A percentile compares a stretch with the other conserved stretches of the same genome.
phyloP scores from a whole-genome alignment of 78 protist species.

The Tieghemostelium lacteum region DNA sequence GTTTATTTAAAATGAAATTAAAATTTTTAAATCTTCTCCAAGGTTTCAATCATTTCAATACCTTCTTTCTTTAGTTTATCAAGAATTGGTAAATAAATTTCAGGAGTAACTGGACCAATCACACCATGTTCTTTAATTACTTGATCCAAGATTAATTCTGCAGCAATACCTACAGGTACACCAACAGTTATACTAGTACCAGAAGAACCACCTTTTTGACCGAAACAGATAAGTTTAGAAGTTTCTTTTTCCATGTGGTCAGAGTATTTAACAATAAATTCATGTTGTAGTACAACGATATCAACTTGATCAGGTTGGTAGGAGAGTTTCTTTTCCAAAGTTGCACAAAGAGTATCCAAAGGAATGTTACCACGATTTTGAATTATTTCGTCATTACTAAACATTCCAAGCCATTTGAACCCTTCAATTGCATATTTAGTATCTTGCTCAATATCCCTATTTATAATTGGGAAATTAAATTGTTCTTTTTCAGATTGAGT shows the following conservation, averaged over 20 bases:
- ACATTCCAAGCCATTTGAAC: conserved; percentile 70
- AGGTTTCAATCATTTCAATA: conserved; percentile 75
- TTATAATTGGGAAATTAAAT: conserved; percentile 56
- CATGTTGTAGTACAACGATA: conserved; percentile 68
- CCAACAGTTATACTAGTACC: conserved; percentile 90
- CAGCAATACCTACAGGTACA: conserved; percentile 87
- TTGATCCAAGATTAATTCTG: conserved; percentile 80
- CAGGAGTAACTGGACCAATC: conserved; percentile 67
- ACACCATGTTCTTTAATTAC: conserved; percentile 53
- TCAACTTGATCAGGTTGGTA: conserved; percentile 52
- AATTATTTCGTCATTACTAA: conserved; percentile 25
- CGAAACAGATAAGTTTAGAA: conserved; percentile 56
- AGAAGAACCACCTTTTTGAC: conserved; percentile 29
- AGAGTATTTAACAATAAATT: conserved; percentile 31
- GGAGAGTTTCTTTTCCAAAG: conserved; percentile 48
- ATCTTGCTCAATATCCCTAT: conserved; percentile 39
- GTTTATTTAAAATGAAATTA: no score
- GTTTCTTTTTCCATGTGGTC: conserved; percentile 29
- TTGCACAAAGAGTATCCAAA: conserved; percentile 60
- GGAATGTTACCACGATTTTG: conserved; percentile 44
- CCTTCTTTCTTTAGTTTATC: conserved; percentile 65
- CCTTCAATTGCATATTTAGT: conserved; percentile 31
- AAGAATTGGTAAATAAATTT: conserved; percentile 73
- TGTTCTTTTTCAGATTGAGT: neutral
- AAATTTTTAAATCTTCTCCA: no score